phyloP scores from a whole-genome alignment of 164 flowering plant species.

The Vitis labrusca region DNA sequence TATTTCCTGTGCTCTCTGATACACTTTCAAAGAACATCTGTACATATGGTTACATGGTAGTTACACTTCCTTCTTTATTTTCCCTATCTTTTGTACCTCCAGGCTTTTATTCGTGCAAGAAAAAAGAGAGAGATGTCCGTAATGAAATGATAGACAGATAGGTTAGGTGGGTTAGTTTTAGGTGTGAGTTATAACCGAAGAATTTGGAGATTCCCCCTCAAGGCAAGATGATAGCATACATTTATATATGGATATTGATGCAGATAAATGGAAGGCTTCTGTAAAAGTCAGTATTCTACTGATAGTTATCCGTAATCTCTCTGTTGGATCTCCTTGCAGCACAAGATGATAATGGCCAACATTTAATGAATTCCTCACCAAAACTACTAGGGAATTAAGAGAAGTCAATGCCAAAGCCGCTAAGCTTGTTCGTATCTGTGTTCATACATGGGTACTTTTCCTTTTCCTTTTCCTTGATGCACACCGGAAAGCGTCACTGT shows the following conservation, averaged over 20 bases:
- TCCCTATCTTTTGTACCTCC: constrained; percentile 14
- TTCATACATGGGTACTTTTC: too few relatives aligned
- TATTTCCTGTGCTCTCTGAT: constrained; percentile 3
- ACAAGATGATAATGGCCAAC: neutral
- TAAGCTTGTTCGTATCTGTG: too few relatives aligned
- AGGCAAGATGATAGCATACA: neutral
- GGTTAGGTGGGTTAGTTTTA: constrained; percentile 7
- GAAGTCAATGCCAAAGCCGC: too few relatives aligned
- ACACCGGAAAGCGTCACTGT: too few relatives aligned
- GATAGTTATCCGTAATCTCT: neutral
- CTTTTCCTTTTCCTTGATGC: too few relatives aligned
- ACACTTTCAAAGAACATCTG: constrained; percentile 10
- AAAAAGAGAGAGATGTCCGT: neutral
- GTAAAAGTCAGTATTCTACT: neutral
- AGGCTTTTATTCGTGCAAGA: constrained; percentile 9
- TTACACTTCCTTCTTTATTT: constrained; percentile 16
- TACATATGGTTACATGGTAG: constrained; percentile 16
- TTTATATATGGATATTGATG: neutral
- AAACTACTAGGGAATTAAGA: neutral
- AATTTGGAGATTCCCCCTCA: neutral
- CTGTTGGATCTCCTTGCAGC: neutral
- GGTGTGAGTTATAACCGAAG: neutral
- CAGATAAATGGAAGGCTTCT: neutral
- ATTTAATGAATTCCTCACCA: constrained; percentile 14
- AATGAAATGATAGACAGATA: neutral